These are phyloP conservation scores for Rossbeevera mucosa DNA, from an alignment of 768 basidiomycete genomes.

Conservation along the genomic window DNA sequence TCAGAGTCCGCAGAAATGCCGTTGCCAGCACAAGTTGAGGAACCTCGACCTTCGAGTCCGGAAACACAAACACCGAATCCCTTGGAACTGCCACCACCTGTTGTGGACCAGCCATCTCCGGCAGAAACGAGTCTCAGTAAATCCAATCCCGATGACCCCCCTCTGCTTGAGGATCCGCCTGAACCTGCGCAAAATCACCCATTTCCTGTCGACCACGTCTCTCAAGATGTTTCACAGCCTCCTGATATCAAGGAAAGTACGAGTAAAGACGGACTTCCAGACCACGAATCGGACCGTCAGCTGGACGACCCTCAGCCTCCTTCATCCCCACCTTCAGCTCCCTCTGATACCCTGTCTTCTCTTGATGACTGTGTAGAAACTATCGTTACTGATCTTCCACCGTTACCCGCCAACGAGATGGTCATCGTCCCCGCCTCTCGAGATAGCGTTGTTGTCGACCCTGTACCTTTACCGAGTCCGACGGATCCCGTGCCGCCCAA, in stretches of 20 bases:
- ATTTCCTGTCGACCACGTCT: not conserved
- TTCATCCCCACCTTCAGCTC: not conserved
- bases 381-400: not conserved
- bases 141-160: not conserved
- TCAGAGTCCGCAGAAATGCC: not conserved
- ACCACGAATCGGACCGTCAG: conserved; percentile 14
- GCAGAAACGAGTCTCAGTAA: not conserved
- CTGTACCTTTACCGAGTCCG: conserved; percentile 5
- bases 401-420: not conserved
- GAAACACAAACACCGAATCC: conserved; percentile 5
- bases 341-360: not conserved
- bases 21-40: conserved; percentile 5
- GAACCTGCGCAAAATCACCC: not conserved
- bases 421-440: not conserved
- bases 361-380: not conserved
- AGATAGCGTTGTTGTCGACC: not conserved
- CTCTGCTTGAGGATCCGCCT: not conserved
- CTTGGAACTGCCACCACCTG: not conserved
- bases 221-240: conserved; percentile 7
- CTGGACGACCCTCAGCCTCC: conserved; percentile 10
- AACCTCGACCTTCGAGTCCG: not conserved
- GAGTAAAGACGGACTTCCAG: conserved; percentile 9
- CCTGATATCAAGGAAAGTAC: not conserved
- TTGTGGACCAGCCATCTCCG: not conserved
- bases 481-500: conserved; percentile 1